Conservation (phyloP, 1,284 basidiomycete species). For the Fomitopsis schrenkii region DNA sequence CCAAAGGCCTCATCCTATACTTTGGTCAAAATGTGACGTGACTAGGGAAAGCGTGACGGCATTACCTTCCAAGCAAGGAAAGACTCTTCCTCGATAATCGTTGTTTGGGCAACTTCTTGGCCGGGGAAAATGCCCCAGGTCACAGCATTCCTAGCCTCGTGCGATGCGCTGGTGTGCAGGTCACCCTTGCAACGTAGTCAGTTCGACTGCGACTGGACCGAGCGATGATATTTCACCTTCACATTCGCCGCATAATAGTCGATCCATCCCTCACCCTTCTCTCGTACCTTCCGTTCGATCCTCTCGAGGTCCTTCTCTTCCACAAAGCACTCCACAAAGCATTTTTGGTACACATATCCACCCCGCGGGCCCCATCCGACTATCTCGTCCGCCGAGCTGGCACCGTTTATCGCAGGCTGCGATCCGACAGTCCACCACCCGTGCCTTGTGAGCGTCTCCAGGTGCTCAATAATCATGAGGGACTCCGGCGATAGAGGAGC, state of each 20-base stretch:
- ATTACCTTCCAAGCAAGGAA: slow-evolving; percentile 91
- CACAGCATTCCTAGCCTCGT: slow-evolving; percentile 87
- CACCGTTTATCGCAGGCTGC: slow-evolving; percentile 90
- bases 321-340: slow-evolving; percentile 97
- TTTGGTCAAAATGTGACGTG: not conserved
- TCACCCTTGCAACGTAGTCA: slow-evolving; percentile 55
- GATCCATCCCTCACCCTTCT: slow-evolving; percentile 60
- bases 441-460: slow-evolving; percentile 71
- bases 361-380: slow-evolving; percentile 92
- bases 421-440: slow-evolving; percentile 97
- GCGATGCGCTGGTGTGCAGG: slow-evolving; percentile 75
- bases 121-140: slow-evolving; percentile 99
- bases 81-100: slow-evolving; percentile 92
- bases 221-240: slow-evolving; percentile 33
- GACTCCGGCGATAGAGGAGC: slow-evolving; percentile 86
- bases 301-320: slow-evolving; percentile 56
- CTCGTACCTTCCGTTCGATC: slow-evolving; percentile 57
- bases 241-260: slow-evolving; percentile 86
- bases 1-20: slow-evolving; percentile 91
- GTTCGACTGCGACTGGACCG: not conserved
- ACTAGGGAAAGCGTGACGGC: not conserved
- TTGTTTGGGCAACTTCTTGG: slow-evolving; percentile 94
- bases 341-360: slow-evolving; percentile 96
- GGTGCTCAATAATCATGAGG: slow-evolving; percentile 71
- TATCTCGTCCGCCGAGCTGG: slow-evolving; percentile 65